These are phyloP conservation scores for Thyridium curvatum DNA, from an alignment of 2,329 filamentous ascomycete genomes.

Conservation along the genomic window DNA sequence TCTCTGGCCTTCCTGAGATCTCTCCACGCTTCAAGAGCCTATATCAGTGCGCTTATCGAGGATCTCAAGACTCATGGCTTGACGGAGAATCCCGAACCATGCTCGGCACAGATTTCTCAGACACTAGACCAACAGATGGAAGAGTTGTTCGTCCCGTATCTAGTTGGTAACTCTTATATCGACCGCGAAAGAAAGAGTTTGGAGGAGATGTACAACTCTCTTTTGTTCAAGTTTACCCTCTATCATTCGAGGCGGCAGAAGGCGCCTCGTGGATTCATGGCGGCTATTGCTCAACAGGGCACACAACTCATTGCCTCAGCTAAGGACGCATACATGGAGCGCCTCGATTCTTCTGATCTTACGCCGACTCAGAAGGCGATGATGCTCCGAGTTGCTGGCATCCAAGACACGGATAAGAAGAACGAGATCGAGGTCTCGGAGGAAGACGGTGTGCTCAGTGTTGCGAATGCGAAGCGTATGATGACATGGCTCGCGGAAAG, in stretches of 20 bases:
- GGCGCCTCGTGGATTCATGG: slow-evolving; percentile 85
- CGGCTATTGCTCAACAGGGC: slow-evolving; percentile 81
- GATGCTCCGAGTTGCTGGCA: slow-evolving; percentile 80
- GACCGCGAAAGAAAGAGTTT: slow-evolving; percentile 63
- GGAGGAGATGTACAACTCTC: slow-evolving; percentile 79
- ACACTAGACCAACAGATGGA: slow-evolving; percentile 70
- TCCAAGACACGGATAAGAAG: slow-evolving; percentile 71
- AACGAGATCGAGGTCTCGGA: slow-evolving; percentile 88
- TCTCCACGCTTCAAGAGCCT: slow-evolving; percentile 82
- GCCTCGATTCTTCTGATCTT: slow-evolving; percentile 82
- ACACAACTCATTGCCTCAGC: slow-evolving; percentile 83
- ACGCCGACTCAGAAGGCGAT: slow-evolving; percentile 84
- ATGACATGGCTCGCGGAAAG: slow-evolving; percentile 95
- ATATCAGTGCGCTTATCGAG: slow-evolving; percentile 81
- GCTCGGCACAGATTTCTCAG: slow-evolving; percentile 76
- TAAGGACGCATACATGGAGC: slow-evolving; percentile 84
- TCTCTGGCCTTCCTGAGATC: slow-evolving; percentile 87
- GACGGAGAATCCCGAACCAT: slow-evolving; percentile 90
- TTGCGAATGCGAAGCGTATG: slow-evolving; percentile 94
- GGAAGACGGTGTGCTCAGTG: slow-evolving; percentile 75
- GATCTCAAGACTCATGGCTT: slow-evolving; percentile 91
- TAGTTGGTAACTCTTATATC: slow-evolving; percentile 64
- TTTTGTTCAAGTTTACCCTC: slow-evolving; percentile 95
- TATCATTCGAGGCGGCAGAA: slow-evolving; percentile 88
- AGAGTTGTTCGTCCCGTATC: slow-evolving; percentile 68